phyloP scores from a whole-genome alignment of 2,329 filamentous ascomycete genomes.

The Pseudocercospora fijiensis region DNA sequence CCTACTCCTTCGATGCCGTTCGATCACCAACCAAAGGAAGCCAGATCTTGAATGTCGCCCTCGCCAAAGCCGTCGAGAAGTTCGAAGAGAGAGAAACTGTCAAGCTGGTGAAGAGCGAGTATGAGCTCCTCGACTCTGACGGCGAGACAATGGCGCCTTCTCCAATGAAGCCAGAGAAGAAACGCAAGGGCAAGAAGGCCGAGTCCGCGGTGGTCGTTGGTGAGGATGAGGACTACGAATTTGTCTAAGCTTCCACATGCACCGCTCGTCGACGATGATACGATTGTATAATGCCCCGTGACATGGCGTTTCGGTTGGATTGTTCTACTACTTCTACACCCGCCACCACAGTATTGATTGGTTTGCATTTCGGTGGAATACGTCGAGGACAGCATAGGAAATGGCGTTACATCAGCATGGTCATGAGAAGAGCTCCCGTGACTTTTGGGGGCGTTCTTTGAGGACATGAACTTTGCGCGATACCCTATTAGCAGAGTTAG shows the following conservation, averaged over 20 bases:
- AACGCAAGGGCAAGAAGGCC: slow-evolving; percentile 38
- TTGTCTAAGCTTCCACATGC: slow-evolving; percentile 29
- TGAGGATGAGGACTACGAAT: slow-evolving; percentile 40
- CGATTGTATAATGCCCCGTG: not conserved
- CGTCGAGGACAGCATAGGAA: slow-evolving; percentile 16
- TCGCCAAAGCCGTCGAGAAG: slow-evolving; percentile 58
- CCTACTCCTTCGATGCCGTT: slow-evolving; percentile 56
- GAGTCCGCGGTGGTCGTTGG: slow-evolving; percentile 31
- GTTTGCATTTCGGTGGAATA: slow-evolving; percentile 4
- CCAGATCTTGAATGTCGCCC: slow-evolving; percentile 57
- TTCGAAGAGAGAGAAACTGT: slow-evolving; percentile 62
- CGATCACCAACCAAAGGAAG: slow-evolving; percentile 54
- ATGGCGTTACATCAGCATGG: slow-evolving; percentile 20
- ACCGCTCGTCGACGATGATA: not conserved
- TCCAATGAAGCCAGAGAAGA: slow-evolving; percentile 33
- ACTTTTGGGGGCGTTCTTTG: slow-evolving; percentile 29
- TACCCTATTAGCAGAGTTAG: slow-evolving; percentile 17
- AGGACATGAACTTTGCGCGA: slow-evolving; percentile 22
- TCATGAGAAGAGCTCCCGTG: slow-evolving; percentile 31
- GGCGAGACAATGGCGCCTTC: slow-evolving; percentile 35
- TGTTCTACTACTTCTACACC: slow-evolving; percentile 4
- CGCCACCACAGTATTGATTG: slow-evolving; percentile 11
- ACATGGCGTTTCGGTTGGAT: not conserved
- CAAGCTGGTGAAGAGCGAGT: slow-evolving; percentile 61
- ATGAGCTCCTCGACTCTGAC: slow-evolving; percentile 52